phyloP scores from a whole-genome alignment of 148 eudicot genomes.

The Pouteria glomerata region DNA sequence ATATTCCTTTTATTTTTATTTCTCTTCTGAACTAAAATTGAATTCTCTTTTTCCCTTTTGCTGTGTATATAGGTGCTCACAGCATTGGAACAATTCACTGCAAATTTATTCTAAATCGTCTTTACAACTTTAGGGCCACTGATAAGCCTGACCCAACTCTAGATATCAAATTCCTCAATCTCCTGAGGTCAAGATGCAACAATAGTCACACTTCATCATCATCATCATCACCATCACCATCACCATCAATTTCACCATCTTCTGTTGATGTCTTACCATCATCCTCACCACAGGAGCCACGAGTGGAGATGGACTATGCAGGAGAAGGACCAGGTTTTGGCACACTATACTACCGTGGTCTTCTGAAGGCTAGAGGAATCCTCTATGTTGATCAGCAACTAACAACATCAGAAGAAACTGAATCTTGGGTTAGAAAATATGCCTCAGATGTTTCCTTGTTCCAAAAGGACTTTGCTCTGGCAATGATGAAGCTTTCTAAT shows the following conservation, averaged over 20 bases:
- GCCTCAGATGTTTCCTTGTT: slow-evolving; percentile 46
- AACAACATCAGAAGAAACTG: slow-evolving; percentile 44
- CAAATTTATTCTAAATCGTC: slow-evolving; percentile 37
- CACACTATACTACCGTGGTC: slow-evolving; percentile 43
- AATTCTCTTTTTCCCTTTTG: neutral
- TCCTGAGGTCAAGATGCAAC: slow-evolving; percentile 40
- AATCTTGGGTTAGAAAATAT: slow-evolving; percentile 52
- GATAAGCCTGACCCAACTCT: slow-evolving; percentile 31
- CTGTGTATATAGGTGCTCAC: slow-evolving; percentile 10
- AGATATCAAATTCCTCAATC: slow-evolving; percentile 23
- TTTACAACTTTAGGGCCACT: slow-evolving; percentile 30
- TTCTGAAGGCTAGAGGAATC: slow-evolving; percentile 44
- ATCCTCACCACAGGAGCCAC: slow-evolving; percentile 16
- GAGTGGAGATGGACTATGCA: slow-evolving; percentile 41
- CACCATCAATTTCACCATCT: no score
- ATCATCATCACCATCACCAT: neutral
- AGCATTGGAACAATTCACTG: slow-evolving; percentile 49
- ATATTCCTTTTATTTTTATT: no score
- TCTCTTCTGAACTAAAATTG: no score
- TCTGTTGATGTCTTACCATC: slow-evolving; percentile 5
- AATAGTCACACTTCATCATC: slow-evolving; percentile 11
- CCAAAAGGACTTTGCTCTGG: slow-evolving; percentile 37
- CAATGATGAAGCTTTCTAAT: slow-evolving; percentile 62
- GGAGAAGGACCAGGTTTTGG: slow-evolving; percentile 46
- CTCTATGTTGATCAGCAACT: slow-evolving; percentile 59